These are phyloP conservation scores for Cladosporium sp. DNA, from an alignment of 2,329 filamentous ascomycete genomes.

Conservation along the genomic window DNA sequence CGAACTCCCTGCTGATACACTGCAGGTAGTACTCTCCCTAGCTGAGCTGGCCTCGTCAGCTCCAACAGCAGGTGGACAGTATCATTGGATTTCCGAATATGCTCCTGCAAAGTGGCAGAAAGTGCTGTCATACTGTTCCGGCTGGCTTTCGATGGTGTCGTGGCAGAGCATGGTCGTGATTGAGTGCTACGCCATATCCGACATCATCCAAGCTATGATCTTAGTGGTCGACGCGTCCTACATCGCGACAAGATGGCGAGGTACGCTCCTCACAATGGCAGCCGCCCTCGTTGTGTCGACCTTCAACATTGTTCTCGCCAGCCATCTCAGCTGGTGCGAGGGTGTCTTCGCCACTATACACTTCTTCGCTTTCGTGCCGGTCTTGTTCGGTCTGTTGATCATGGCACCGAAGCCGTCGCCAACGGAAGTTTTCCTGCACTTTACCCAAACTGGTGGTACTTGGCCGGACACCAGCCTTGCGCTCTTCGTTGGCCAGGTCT, in stretches of 20 bases:
- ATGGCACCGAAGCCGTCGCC: slow-evolving; percentile 20
- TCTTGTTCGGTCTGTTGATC: slow-evolving; percentile 34
- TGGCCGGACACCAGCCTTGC: slow-evolving; percentile 37
- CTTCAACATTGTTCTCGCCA: slow-evolving; percentile 34
- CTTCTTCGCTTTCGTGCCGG: slow-evolving; percentile 36
- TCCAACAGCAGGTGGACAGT: slow-evolving; percentile 32
- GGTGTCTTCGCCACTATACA: slow-evolving; percentile 36
- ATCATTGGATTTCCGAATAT: slow-evolving; percentile 36
- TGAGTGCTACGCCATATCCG: slow-evolving; percentile 13
- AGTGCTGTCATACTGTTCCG: slow-evolving; percentile 15
- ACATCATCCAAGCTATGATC: slow-evolving; percentile 16
- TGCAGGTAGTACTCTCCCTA: slow-evolving; percentile 33
- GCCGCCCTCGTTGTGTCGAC: slow-evolving; percentile 25
- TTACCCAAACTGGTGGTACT: slow-evolving; percentile 29
- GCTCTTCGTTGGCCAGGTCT: slow-evolving; percentile 36
- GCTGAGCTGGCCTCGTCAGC: slow-evolving; percentile 39
- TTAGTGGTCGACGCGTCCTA: slow-evolving; percentile 17
- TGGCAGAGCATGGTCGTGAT: slow-evolving; percentile 20
- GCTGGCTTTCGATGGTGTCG: slow-evolving; percentile 17
- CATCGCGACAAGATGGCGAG: slow-evolving; percentile 27
- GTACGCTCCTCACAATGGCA: slow-evolving; percentile 29
- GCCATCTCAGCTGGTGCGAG: slow-evolving; percentile 33
- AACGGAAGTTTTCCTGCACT: slow-evolving; percentile 14
- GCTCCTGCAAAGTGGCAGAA: slow-evolving; percentile 33
- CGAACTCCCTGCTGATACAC: background rate